phyloP scores from a whole-genome alignment of 2,329 filamentous ascomycete genomes.

The Penicillium paneum region DNA sequence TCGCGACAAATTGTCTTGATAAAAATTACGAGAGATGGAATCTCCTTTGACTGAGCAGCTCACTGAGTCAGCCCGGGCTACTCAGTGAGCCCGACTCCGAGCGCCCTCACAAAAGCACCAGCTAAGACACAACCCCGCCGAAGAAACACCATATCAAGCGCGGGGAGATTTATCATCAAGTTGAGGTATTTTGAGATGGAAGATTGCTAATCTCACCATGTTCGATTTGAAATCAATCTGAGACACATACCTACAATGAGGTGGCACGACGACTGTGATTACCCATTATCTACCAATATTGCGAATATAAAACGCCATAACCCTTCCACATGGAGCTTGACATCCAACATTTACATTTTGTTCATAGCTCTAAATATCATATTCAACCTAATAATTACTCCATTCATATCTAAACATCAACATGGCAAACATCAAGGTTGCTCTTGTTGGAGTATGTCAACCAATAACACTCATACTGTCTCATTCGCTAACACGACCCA shows the following conservation, averaged over 20 bases:
- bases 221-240: neutral
- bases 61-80: too few species aligned
- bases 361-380: neutral
- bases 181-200: neutral
- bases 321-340: neutral
- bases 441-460: constrained; percentile 1
- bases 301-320: neutral
- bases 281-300: neutral
- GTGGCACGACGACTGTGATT: neutral
- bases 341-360: neutral
- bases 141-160: too few species aligned
- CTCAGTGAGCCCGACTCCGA: too few species aligned
- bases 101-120: too few species aligned
- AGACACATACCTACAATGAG: too few species aligned
- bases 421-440: constrained; percentile 3
- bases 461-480: neutral
- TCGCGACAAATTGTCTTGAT: too few species aligned
- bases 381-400: neutral
- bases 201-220: too few species aligned
- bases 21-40: too few species aligned
- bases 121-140: too few species aligned
- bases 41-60: too few species aligned
- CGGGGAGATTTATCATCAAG: neutral
- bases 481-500: neutral
- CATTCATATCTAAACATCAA: neutral